Conservation (phyloP, 108 stramenopile genomes). For the Conticribra weissflogii region DNA sequence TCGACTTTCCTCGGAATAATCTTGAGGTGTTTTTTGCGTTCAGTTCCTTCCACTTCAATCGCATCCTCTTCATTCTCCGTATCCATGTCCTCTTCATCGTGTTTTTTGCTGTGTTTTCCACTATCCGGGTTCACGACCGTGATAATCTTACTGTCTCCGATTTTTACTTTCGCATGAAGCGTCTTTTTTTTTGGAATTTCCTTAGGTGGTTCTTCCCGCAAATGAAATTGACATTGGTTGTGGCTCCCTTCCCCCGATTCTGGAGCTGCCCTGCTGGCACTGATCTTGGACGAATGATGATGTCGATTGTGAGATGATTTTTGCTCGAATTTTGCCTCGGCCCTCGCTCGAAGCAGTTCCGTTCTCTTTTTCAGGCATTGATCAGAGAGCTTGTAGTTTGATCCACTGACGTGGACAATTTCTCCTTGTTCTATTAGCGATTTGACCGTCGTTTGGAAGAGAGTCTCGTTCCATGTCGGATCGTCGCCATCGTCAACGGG, state of each 20-base stretch:
- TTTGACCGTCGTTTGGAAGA: slow-evolving; percentile 45
- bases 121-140: slow-evolving; percentile 30
- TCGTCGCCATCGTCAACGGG: slow-evolving; percentile 2
- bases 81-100: slow-evolving; percentile 25
- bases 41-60: slow-evolving; percentile 3
- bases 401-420: slow-evolving; percentile 23
- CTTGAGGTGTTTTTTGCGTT: slow-evolving; percentile 29
- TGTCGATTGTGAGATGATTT: slow-evolving; percentile 5
- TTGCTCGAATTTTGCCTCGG: slow-evolving; percentile 17
- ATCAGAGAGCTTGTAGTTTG: slow-evolving; percentile 46
- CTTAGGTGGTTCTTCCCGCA: slow-evolving; percentile 39
- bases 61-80: slow-evolving; percentile 5
- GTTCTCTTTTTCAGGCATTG: slow-evolving; percentile 19
- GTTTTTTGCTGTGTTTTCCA: neutral
- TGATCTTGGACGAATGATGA: slow-evolving; percentile 5
- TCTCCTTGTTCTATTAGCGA: slow-evolving; percentile 31
- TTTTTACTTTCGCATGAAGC: slow-evolving; percentile 44
- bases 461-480: slow-evolving; percentile 30
- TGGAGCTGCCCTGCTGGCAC: slow-evolving; percentile 3
- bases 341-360: slow-evolving; percentile 19
- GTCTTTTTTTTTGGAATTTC: slow-evolving; percentile 30
- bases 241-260: neutral
- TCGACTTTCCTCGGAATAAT: slow-evolving; percentile 46
- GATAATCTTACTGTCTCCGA: slow-evolving; percentile 40
- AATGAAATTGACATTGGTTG: neutral